Evolutionary conservation across 2,329 filamentous ascomycete species (phyloP).

Genomic region (Colletotrichum echinochloae): DNA sequence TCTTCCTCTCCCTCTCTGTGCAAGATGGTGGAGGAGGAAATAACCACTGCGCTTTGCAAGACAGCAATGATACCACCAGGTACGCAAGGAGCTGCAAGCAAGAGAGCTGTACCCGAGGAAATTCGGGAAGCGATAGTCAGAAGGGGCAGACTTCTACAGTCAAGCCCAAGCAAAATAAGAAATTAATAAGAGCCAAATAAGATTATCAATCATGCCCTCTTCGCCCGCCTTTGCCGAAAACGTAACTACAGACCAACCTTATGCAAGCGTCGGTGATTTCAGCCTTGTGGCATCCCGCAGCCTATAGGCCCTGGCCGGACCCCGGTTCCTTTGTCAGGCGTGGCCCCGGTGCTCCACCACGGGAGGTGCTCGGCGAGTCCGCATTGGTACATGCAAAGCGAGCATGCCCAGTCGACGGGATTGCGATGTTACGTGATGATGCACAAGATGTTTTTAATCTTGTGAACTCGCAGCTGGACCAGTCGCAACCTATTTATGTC

Average conservation of each 20-base stretch:
- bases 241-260: neutral
- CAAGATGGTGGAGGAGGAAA: neutral
- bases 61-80: constrained; percentile 24
- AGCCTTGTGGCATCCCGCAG: neutral
- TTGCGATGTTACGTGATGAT: constrained; percentile 22
- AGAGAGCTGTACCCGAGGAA: constrained; percentile 1
- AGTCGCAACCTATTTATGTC: neutral
- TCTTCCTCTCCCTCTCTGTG: no score
- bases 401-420: neutral
- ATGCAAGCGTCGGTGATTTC: neutral
- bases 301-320: neutral
- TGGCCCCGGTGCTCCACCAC: constrained; percentile 11
- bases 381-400: neutral
- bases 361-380: constrained; percentile 16
- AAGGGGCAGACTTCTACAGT: constrained; percentile 1
- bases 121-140: neutral
- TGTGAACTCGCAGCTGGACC: constrained; percentile 8
- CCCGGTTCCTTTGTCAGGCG: constrained; percentile 10
- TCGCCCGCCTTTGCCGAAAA: neutral
- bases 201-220: neutral
- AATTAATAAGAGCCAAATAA: constrained; percentile 1
- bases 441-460: neutral
- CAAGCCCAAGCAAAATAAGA: neutral
- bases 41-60: neutral
- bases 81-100: constrained; percentile 20